Conservation (phyloP, 371 early-diverging fungal genomes). For the Basidiobolus meristosporus region DNA sequence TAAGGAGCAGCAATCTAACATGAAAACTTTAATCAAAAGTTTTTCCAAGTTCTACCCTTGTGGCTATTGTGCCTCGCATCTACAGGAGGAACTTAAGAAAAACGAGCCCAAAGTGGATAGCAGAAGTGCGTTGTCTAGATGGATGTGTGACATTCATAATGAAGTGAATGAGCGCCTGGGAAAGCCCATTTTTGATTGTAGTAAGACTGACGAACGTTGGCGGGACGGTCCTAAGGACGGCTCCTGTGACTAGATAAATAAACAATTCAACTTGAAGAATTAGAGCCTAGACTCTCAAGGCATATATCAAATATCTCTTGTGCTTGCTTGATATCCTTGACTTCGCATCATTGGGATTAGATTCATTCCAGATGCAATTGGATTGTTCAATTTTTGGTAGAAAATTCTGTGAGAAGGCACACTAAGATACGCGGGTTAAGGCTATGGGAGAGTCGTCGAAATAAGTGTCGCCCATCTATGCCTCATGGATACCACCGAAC, state of each 20-base stretch:
- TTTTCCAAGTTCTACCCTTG: conserved; percentile 93
- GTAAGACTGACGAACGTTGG: conserved; percentile 87
- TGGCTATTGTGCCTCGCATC: conserved; percentile 73
- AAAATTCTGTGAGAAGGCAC: no score
- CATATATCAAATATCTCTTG: no score
- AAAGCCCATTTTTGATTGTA: conserved; percentile 88
- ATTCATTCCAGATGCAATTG: no score
- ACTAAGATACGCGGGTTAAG: no score
- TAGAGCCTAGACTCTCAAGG: no score
- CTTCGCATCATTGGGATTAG: no score
- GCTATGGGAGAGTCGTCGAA: no score
- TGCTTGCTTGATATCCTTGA: no score
- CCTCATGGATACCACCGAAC: no score
- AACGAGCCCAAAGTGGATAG: conserved; percentile 74
- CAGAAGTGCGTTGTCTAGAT: conserved; percentile 50
- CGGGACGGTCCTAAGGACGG: conserved; percentile 63
- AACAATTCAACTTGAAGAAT: no score
- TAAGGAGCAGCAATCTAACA: conserved; percentile 45
- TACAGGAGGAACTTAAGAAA: conserved; percentile 41
- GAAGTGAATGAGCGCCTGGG: conserved; percentile 86
- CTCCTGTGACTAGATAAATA: conserved; percentile 40
- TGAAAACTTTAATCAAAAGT: conserved; percentile 42
- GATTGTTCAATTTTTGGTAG: no score
- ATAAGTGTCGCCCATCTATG: no score
- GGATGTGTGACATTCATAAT: conserved; percentile 95